Base-by-base conservation (phyloP, 441 rosid genomes). In the Jatropha multifida region DNA sequence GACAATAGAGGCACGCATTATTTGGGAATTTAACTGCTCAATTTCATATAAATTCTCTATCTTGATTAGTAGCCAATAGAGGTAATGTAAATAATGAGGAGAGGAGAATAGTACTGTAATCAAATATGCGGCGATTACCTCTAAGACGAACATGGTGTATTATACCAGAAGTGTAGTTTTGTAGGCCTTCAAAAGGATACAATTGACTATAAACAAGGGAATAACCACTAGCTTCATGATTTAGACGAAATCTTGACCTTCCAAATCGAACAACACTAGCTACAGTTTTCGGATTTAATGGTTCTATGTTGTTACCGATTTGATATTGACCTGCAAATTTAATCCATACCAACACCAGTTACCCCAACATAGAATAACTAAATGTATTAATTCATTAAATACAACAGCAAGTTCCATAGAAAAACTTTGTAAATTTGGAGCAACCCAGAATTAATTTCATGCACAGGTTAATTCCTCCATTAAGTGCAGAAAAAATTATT, bases 91-190 rank as follows among this genome's bases (percentile, higher is more conserved):
- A 44, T 75, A 66, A 44, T 26, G n/a, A 56, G 26, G 11, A 56
- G 32, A 75, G 8, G 4, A 27, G 26, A 41, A 17, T 7, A 10
- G 13, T 17, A 8, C 32, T 48, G 55, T 49, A 20, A 61, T 60
- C 20, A 76, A 48, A 32, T 52, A 2, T 51, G 18, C 10, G n/a
- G 49, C 1, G 60, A 55, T 17, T 5, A 88, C 94, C 90, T 76
- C 70, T 74, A 18, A 88, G 84, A 71, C 77, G 84, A 81, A 83
- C 94, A 59, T 85, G 94, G 79, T 90, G 92, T 62, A 88, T 88
- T 61, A 88, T 84, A 17, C 94, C 90, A 59, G 92, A 88, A 73
- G 88, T 85, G 74, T 88, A 90, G 72, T 88, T 90, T 68, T 84
- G 82, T 6, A 87, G 87, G 77, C 87, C 90, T 77, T 82, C 62